A percentile compares a stretch with the other conserved stretches of the same genome.
phyloP scores from a whole-genome alignment of 2,329 filamentous ascomycete genomes.

The Scopulariopsis brevicaulis region DNA sequence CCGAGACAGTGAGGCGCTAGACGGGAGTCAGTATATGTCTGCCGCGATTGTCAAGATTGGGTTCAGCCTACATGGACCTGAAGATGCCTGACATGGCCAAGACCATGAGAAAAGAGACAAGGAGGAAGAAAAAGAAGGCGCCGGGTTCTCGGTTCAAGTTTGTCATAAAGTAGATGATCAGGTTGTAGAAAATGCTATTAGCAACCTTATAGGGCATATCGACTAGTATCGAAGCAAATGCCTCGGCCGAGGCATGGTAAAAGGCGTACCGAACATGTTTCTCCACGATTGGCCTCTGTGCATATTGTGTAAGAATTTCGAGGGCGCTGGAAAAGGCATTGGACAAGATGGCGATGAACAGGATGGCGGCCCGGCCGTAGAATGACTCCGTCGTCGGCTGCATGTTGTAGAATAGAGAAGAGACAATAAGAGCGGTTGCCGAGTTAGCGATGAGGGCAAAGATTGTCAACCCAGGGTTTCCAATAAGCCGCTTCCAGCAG shows the following conservation, averaged over 20 bases:
- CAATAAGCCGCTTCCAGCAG: conserved; percentile 64
- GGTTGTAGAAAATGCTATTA: conserved; percentile 69
- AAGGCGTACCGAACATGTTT: conserved; percentile 80
- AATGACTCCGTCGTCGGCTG: conserved; percentile 55
- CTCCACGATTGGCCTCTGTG: conserved; percentile 84
- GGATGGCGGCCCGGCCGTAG: conserved; percentile 64
- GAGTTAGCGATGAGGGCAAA: conserved; percentile 60
- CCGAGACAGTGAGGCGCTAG: conserved; percentile 52
- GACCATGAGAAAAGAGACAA: conserved; percentile 63
- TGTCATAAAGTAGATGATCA: conserved; percentile 79
- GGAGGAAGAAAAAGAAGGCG: conserved; percentile 75
- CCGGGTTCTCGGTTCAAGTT: conserved; percentile 64
- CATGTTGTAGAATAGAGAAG: conserved; percentile 74
- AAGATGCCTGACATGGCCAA: conserved; percentile 81
- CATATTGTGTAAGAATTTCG: conserved; percentile 76
- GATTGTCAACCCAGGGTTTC: conserved; percentile 65
- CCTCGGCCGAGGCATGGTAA: conserved; percentile 86
- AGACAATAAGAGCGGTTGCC: conserved; percentile 64
- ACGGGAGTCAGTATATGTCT: too few species aligned
- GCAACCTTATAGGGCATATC: conserved; percentile 74
- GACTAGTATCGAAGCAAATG: conserved; percentile 74
- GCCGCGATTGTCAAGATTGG: conserved; percentile 22
- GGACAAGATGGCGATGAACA: conserved; percentile 82
- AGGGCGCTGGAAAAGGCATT: conserved; percentile 75
- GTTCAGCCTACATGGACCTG: conserved; percentile 62